phyloP scores from a whole-genome alignment of 805 yeast genomes.

The Ogataea pilisensis region DNA sequence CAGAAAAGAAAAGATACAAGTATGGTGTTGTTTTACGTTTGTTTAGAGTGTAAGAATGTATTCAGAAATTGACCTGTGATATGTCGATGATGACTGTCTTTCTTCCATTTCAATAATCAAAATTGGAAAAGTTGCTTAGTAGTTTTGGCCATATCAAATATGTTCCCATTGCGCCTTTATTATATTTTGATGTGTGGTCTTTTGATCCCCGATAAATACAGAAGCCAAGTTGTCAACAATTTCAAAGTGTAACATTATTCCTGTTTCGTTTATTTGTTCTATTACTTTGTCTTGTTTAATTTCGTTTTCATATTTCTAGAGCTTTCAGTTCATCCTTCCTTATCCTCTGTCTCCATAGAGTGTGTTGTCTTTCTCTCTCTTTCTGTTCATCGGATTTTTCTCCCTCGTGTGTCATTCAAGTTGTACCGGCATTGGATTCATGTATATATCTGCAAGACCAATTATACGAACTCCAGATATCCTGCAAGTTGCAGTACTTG shows the following conservation, averaged over 20 bases:
- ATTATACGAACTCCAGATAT: too few relatives aligned
- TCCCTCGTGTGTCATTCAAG: too few relatives aligned
- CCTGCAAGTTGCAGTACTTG: too few relatives aligned
- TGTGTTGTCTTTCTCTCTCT: not conserved
- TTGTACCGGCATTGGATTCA: too few relatives aligned
- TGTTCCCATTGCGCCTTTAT: not conserved
- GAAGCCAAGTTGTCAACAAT: not conserved
- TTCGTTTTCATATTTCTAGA: not conserved
- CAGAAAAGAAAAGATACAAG: slow-evolving; percentile 93
- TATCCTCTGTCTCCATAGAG: not conserved
- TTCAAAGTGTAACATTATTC: not conserved
- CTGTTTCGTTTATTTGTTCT: not conserved
- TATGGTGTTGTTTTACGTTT: slow-evolving; percentile 92
- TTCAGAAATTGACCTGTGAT: slow-evolving; percentile 34
- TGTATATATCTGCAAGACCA: too few relatives aligned
- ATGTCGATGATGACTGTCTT: not conserved
- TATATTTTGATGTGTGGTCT: too few relatives aligned
- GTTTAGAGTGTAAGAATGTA: slow-evolving; percentile 80
- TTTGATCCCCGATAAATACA: too few relatives aligned
- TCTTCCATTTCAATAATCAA: too few relatives aligned
- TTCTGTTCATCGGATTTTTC: too few relatives aligned
- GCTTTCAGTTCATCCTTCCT: too few relatives aligned
- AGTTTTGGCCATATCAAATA: too few relatives aligned
- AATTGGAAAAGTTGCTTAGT: too few relatives aligned
- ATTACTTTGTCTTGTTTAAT: not conserved